Percentiles rank a stretch among this genome's conserved stretches.
phyloP scores from a whole-genome alignment of 176 grass and related monocot species.

The Carex kokanica region DNA sequence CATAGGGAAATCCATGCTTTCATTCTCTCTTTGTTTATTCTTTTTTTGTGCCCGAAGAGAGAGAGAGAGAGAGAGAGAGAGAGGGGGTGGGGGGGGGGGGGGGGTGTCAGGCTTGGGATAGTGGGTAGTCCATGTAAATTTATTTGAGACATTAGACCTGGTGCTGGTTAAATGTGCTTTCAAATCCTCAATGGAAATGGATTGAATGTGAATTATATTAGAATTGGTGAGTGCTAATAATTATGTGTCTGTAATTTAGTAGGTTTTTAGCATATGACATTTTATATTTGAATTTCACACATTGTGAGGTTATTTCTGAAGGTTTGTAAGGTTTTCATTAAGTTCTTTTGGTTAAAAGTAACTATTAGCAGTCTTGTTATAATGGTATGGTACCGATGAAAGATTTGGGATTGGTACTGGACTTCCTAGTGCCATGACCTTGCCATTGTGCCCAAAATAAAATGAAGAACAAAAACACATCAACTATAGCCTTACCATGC shows the following conservation, averaged over 20 bases:
- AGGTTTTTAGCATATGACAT: background rate
- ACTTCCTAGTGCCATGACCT: background rate
- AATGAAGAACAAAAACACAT: background rate
- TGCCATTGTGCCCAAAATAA: background rate
- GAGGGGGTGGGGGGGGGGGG: background rate
- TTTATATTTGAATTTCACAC: background rate
- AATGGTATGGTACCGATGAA: background rate
- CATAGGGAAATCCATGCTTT: background rate
- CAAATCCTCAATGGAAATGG: background rate
- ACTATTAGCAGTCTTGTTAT: background rate
- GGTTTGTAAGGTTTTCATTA: background rate
- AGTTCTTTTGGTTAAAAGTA: slow-evolving; percentile 4
- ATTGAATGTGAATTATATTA: slow-evolving; percentile 3
- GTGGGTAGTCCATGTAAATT: background rate
- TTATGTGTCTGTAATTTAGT: background rate
- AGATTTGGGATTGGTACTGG: background rate
- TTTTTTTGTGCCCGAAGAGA: background rate
- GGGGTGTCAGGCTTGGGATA: too few relatives aligned
- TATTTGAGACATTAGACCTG: background rate
- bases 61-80: too few relatives aligned
- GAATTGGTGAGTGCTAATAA: background rate
- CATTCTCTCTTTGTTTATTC: background rate
- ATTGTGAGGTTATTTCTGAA: slow-evolving; percentile 4
- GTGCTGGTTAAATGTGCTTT: too few relatives aligned
- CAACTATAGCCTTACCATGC: background rate